Conservation (phyloP, 345 rosid genomes). For the Pugionium cornutum region DNA sequence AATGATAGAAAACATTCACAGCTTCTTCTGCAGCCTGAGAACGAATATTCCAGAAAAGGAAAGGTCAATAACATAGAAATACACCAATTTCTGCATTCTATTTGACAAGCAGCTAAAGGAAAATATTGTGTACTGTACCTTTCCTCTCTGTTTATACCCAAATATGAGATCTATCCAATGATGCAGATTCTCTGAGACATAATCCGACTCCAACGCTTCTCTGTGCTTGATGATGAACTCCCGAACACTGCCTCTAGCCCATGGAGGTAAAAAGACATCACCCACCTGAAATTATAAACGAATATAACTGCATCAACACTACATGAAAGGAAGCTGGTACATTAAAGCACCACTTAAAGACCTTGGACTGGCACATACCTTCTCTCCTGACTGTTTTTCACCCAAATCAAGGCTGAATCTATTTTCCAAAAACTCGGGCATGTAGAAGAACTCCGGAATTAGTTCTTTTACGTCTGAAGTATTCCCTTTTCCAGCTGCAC, state of each 20-base stretch:
- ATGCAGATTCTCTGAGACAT: slow-evolving; percentile 94
- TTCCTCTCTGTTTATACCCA: slow-evolving; percentile 97
- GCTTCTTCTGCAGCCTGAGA: slow-evolving; percentile 98
- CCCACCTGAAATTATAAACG: slow-evolving; percentile 63
- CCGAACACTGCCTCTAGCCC: slow-evolving; percentile 95
- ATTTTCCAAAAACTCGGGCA: slow-evolving; percentile 94
- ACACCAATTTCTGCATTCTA: slow-evolving; percentile 28
- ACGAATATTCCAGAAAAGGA: slow-evolving; percentile 26
- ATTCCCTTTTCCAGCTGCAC: slow-evolving; percentile 98
- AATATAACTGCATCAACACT: slow-evolving; percentile 1
- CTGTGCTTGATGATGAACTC: slow-evolving; percentile 92
- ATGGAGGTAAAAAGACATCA: slow-evolving; percentile 87
- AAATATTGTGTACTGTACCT: slow-evolving; percentile 53
- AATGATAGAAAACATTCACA: slow-evolving; percentile 98
- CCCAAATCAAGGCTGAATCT: slow-evolving; percentile 87
- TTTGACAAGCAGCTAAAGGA: slow-evolving; percentile 12
- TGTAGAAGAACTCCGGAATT: slow-evolving; percentile 98
- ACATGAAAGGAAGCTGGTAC: slow-evolving; percentile 22
- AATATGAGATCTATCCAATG: slow-evolving; percentile 99
- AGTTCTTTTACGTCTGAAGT: slow-evolving; percentile 98
- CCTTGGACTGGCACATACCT: slow-evolving; percentile 56
- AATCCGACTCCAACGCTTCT: slow-evolving; percentile 94
- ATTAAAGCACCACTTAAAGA: slow-evolving; percentile 21
- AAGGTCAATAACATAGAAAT: slow-evolving; percentile 30
- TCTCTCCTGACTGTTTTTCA: slow-evolving; percentile 97